These are phyloP conservation scores for Delphinella strobiligena DNA, from an alignment of 2,329 filamentous ascomycete species.

Conservation along the genomic window DNA sequence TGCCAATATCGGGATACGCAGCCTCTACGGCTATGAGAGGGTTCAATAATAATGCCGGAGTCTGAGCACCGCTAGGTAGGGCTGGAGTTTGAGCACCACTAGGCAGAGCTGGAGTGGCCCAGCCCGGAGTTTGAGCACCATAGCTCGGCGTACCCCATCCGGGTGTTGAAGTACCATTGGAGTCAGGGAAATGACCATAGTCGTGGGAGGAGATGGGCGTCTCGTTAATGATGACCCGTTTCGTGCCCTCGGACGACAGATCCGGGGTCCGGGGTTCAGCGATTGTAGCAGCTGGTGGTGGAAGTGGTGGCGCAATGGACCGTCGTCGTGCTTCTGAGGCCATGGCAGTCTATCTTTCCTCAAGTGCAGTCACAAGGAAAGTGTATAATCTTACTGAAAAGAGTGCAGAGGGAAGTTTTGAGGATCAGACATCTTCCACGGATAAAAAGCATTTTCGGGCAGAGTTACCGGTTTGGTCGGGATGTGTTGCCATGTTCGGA, in stretches of 20 bases:
- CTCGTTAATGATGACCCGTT: background rate
- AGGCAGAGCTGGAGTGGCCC: background rate
- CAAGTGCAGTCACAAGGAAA: background rate
- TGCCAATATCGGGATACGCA: constrained; percentile 22
- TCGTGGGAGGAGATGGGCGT: background rate
- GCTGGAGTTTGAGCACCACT: constrained; percentile 1
- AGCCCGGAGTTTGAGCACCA: constrained; percentile 2
- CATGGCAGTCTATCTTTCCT: background rate
- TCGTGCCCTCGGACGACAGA: background rate
- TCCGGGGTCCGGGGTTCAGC: background rate
- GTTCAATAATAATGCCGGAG: background rate
- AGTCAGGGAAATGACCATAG: background rate
- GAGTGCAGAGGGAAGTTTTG: background rate
- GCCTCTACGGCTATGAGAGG: background rate
- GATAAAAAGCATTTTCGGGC: background rate
- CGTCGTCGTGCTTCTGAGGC: background rate
- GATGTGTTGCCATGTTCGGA: background rate
- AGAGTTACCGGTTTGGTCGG: background rate
- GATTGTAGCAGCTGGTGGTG: background rate
- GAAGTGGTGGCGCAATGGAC: background rate
- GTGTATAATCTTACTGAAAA: background rate
- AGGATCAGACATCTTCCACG: background rate
- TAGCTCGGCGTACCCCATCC: background rate
- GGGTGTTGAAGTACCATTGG: background rate
- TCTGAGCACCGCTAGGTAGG: constrained; percentile 2